Evolutionary conservation across 208 protist species (phyloP).

Genomic region (Leishmania arabica): DNA sequence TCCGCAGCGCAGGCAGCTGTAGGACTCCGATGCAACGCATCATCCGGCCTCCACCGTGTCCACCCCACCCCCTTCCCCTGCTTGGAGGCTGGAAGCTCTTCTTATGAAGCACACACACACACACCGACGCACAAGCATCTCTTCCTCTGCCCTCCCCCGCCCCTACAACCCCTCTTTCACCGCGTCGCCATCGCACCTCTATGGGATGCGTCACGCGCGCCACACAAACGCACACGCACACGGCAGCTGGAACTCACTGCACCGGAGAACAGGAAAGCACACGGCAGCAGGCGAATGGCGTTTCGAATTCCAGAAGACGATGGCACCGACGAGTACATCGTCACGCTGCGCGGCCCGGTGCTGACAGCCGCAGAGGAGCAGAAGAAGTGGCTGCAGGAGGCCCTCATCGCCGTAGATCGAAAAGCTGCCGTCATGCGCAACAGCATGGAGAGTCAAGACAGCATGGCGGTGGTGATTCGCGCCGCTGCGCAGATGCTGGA

Average conservation of each 20-base stretch:
- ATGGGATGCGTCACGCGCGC: not conserved
- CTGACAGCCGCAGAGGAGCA: constrained; percentile 91
- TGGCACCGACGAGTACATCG: constrained; percentile 20
- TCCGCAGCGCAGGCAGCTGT: not conserved
- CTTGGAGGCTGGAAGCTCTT: not conserved
- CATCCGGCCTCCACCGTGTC: not conserved
- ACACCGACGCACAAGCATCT: not conserved
- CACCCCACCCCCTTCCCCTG: not conserved
- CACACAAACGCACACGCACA: not conserved
- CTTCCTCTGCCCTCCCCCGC: not conserved
- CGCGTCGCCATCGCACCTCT: not conserved
- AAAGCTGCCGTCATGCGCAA: constrained; percentile 82
- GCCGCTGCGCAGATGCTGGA: constrained; percentile 88
- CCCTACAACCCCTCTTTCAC: not conserved
- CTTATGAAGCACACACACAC: not conserved
- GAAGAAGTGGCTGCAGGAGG: constrained; percentile 89
- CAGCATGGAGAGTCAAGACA: constrained; percentile 59
- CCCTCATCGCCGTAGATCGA: constrained; percentile 60
- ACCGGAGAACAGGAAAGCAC: not conserved
- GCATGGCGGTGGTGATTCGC: constrained; percentile 46
- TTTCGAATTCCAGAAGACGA: constrained; percentile 18
- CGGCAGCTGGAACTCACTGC: too few relatives aligned
- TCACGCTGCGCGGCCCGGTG: constrained; percentile 59
- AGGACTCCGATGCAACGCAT: not conserved
- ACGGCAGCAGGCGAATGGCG: constrained; percentile 8